These are phyloP conservation scores for Wickerhamiella kurtzmanii DNA, from an alignment of 805 yeast species.

Conservation along the genomic window DNA sequence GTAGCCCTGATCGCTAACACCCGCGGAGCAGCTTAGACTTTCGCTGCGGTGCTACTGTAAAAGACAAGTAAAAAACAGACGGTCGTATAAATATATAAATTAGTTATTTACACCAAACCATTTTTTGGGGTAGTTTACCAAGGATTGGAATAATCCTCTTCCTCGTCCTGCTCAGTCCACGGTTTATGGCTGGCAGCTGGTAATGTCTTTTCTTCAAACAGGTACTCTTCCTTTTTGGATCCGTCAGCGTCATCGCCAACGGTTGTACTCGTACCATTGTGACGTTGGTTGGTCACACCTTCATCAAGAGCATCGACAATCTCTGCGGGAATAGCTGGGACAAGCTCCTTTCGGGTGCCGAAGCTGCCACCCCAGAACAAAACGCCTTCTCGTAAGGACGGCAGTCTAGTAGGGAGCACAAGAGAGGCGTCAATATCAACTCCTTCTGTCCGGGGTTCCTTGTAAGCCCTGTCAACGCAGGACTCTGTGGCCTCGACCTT, in stretches of 20 bases:
- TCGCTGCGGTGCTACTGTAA: too few species aligned
- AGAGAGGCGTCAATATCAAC: constrained; percentile 25
- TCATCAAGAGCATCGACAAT: constrained; percentile 11
- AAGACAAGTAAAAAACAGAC: too few species aligned
- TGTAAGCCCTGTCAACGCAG: constrained; percentile 6
- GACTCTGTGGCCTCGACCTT: neutral
- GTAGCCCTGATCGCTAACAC: constrained; percentile 87
- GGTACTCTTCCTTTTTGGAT: constrained; percentile 6
- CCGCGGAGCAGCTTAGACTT: constrained; percentile 11
- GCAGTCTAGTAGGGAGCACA: constrained; percentile 43
- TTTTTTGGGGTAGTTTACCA: too few species aligned
- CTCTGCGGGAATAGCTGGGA: constrained; percentile 15
- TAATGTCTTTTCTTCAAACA: constrained; percentile 26
- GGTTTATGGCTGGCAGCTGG: neutral
- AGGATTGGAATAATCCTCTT: neutral
- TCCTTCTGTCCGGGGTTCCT: constrained; percentile 15
- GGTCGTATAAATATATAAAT: too few species aligned
- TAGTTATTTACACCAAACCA: too few species aligned
- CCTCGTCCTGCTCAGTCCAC: neutral
- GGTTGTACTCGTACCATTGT: neutral
- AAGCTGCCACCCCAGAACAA: constrained; percentile 65
- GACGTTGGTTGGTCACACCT: constrained; percentile 3
- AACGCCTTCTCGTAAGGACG: constrained; percentile 60
- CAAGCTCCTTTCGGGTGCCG: constrained; percentile 32
- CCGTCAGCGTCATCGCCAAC: constrained; percentile 8